These are phyloP conservation scores for Antitrichia curtipendula DNA, from an alignment of 225 moss, liverwort and hornwort genomes.

Conservation along the genomic window DNA sequence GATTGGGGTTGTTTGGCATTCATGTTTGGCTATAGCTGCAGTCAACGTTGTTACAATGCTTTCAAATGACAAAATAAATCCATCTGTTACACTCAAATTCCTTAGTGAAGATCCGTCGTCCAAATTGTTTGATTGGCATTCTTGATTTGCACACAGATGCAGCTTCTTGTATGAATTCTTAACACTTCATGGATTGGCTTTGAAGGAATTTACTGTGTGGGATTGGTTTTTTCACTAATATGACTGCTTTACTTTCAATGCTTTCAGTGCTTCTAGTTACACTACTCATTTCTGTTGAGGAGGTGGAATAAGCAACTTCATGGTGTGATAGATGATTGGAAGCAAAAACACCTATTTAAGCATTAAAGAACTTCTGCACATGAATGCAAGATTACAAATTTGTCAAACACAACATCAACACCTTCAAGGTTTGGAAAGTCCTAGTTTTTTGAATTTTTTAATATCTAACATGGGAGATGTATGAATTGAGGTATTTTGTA, in stretches of 20 bases:
- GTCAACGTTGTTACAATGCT: not conserved
- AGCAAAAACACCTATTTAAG: not conserved
- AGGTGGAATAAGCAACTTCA: not conserved
- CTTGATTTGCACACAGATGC: not conserved
- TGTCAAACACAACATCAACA: not conserved
- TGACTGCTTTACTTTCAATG: not conserved
- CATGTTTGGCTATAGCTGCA: not conserved
- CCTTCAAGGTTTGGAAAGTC: not conserved
- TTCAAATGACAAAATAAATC: not conserved
- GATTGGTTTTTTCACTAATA: not conserved
- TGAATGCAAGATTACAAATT: not conserved
- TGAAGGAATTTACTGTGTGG: not conserved
- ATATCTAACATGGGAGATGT: not conserved
- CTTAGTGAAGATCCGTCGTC: not conserved
- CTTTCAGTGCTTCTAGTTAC: not conserved
- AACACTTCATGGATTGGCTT: not conserved
- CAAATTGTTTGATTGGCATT: not conserved
- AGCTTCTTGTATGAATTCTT: not conserved
- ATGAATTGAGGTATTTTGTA: not conserved
- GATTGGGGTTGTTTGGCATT: not conserved
- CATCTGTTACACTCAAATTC: not conserved
- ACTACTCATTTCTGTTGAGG: not conserved
- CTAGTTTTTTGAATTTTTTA: too few species aligned
- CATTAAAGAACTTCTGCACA: not conserved
- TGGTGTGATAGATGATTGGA: not conserved